A percentile compares a stretch with the other conserved stretches of the same genome.
Conservation (phyloP, 2,329 filamentous ascomycete genomes). For the Curvularia sp. region DNA sequence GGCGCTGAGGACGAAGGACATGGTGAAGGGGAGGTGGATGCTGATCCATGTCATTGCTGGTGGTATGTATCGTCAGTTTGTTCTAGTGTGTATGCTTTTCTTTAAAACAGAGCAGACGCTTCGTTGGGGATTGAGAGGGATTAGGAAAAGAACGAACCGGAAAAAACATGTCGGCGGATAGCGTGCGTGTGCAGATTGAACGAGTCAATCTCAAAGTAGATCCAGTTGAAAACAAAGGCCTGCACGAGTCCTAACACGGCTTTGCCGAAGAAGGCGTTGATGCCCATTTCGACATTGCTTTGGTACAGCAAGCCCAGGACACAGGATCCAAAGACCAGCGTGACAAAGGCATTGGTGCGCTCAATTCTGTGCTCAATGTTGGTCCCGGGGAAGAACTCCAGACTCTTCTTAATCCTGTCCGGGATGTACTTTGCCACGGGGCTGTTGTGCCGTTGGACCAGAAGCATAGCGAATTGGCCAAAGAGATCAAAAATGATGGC, state of each 20-base stretch:
- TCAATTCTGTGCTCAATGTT: conserved; percentile 73
- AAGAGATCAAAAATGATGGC: conserved; percentile 64
- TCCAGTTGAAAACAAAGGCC: conserved; percentile 67
- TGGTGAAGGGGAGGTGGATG: conserved; percentile 68
- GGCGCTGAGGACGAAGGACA: conserved; percentile 67
- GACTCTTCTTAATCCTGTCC: conserved; percentile 46
- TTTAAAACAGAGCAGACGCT: neutral
- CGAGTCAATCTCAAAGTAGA: conserved; percentile 70
- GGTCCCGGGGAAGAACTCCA: conserved; percentile 67
- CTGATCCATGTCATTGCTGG: conserved; percentile 63
- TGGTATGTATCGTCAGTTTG: neutral
- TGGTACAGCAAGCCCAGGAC: conserved; percentile 69
- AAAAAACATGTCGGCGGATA: conserved; percentile 61
- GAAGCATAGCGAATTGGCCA: conserved; percentile 55
- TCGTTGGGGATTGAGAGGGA: neutral
- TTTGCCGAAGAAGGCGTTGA: conserved; percentile 69
- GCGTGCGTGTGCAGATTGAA: conserved; percentile 66
- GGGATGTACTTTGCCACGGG: conserved; percentile 23
- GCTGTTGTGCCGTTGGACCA: conserved; percentile 40
- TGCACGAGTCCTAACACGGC: conserved; percentile 65
- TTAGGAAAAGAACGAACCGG: conserved; percentile 48
- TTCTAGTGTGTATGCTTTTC: neutral
- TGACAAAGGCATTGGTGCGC: conserved; percentile 69
- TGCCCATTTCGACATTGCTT: conserved; percentile 58
- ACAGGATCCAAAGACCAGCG: conserved; percentile 69